Conservation (phyloP, 2,329 filamentous ascomycete genomes). For the Diplodia sapinea region DNA sequence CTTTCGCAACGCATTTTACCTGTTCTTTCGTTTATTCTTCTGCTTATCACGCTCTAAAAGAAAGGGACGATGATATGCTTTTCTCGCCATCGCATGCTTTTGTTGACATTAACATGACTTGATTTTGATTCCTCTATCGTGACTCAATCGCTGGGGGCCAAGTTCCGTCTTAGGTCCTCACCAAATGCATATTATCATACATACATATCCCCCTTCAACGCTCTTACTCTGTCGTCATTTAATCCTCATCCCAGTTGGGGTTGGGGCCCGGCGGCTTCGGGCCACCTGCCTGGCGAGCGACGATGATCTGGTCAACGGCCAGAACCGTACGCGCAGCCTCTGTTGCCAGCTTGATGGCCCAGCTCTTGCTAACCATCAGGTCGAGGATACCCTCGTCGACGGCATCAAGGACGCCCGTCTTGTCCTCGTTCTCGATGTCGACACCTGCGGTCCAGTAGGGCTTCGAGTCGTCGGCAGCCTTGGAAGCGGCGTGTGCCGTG, state of each 20-base stretch:
- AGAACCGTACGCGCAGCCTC: slow-evolving; percentile 93
- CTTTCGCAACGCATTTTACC: too few species aligned
- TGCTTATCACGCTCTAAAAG: too few species aligned
- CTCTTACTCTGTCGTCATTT: neutral
- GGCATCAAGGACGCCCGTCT: slow-evolving; percentile 81
- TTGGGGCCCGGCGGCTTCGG: slow-evolving; percentile 97
- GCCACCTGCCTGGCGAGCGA: slow-evolving; percentile 93
- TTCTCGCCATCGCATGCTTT: neutral
- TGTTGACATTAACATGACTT: slow-evolving; percentile 7
- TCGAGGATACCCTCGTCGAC: slow-evolving; percentile 90
- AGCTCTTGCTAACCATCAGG: slow-evolving; percentile 87
- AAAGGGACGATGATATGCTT: neutral
- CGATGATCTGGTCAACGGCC: slow-evolving; percentile 98
- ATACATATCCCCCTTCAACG: neutral
- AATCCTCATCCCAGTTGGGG: slow-evolving; percentile 75
- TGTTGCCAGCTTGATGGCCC: slow-evolving; percentile 96
- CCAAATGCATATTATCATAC: slow-evolving; percentile 28
- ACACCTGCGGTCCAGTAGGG: slow-evolving; percentile 85
- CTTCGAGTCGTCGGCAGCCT: slow-evolving; percentile 66
- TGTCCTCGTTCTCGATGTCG: slow-evolving; percentile 87
- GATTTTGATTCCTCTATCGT: slow-evolving; percentile 23
- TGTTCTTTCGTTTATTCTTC: too few species aligned
- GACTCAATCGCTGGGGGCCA: neutral
- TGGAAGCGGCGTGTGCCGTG: slow-evolving; percentile 77
- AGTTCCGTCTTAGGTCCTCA: neutral